Evolutionary conservation across 768 basidiomycete genomes (phyloP).

Genomic region (Xanthoconium stramineum): DNA sequence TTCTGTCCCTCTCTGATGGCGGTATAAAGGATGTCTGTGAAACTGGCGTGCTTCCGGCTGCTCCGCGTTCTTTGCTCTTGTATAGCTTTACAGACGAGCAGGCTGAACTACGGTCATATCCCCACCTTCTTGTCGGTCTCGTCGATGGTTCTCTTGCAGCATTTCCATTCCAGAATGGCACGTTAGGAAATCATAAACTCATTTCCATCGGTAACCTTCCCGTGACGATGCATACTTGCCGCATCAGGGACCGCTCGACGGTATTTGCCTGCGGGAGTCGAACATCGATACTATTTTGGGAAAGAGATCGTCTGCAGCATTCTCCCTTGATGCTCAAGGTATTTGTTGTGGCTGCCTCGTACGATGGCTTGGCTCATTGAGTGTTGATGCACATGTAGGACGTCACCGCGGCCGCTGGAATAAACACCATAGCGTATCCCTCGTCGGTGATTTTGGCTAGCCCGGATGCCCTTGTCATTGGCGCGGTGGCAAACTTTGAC

Average conservation of each 20-base stretch:
- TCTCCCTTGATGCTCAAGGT: conserved; percentile 76
- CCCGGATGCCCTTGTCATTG: conserved; percentile 55
- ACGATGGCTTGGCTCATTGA: neutral
- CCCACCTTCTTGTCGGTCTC: conserved; percentile 68
- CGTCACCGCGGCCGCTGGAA: conserved; percentile 45
- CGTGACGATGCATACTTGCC: conserved; percentile 55
- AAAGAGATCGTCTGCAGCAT: conserved; percentile 58
- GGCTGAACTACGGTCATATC: conserved; percentile 36
- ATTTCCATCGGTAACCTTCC: conserved; percentile 67
- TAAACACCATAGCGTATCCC: conserved; percentile 48
- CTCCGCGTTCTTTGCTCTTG: conserved; percentile 45
- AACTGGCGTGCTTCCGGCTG: conserved; percentile 36
- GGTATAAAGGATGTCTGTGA: conserved; percentile 24
- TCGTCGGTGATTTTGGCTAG: conserved; percentile 60
- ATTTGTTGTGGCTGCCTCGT: conserved; percentile 1
- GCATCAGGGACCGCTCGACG: conserved; percentile 47
- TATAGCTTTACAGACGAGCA: conserved; percentile 56
- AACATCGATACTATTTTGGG: conserved; percentile 66
- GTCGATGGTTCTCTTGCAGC: conserved; percentile 70
- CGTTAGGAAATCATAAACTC: conserved; percentile 49
- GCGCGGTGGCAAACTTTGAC: conserved; percentile 61
- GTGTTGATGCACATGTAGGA: conserved; percentile 36
- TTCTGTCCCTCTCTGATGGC: conserved; percentile 41
- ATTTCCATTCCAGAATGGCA: conserved; percentile 44
- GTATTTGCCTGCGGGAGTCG: conserved; percentile 74